Base-by-base conservation (phyloP, 1,284 basidiomycete species). In the Coniferiporia sulphurascens region DNA sequence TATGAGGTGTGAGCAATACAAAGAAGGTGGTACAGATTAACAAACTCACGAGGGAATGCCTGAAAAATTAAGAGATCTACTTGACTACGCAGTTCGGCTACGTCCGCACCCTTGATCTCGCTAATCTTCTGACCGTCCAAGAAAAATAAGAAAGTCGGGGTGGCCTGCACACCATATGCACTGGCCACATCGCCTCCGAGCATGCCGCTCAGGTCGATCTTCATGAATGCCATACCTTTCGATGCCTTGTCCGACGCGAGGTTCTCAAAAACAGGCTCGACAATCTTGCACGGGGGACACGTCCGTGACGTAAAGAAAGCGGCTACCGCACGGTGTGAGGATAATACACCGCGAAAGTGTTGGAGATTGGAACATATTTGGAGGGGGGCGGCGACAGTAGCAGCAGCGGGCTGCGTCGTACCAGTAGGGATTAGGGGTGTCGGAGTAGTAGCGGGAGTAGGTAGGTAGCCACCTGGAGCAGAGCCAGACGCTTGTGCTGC, bases 81-180 rank as follows among this genome's bases (percentile, higher is more conserved):
- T 65, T 91, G 86, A 0, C 83, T 80, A 62, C 78, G 78, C 41
- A 93, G 70, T 66, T 90, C 89, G 2, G 75, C 74, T 0, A 78
- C 77, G 71, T 91, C 75, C 1, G 85, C 88, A 0, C 93, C 93
- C 66, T 84, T 86, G 64, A 95, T 63, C 69, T 93, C 90, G 52
- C 85, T 76, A 8, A 78, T 73, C 81, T 91, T 90, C 63, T 82
- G 78, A 1, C 88, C 89, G 62, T 90, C 78, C 64, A 86, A 70
- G 75, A 93, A 95, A 74, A 91, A 93, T 55, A 89, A 76, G 70
- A 94, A 95, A 3, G 92, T 94, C 3, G 93, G 93, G 0, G 91
- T 95, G 0, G 80, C 91, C n/a, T 79, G 71, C 1, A 96, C 83
- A 3, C 81, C 76, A 73, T 83, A 89, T 66, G 87, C 77, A 0